A percentile compares a stretch with the other conserved stretches of the same genome.
phyloP scores from a whole-genome alignment of 2,329 filamentous ascomycete genomes.

The Canariomyces notabilis region DNA sequence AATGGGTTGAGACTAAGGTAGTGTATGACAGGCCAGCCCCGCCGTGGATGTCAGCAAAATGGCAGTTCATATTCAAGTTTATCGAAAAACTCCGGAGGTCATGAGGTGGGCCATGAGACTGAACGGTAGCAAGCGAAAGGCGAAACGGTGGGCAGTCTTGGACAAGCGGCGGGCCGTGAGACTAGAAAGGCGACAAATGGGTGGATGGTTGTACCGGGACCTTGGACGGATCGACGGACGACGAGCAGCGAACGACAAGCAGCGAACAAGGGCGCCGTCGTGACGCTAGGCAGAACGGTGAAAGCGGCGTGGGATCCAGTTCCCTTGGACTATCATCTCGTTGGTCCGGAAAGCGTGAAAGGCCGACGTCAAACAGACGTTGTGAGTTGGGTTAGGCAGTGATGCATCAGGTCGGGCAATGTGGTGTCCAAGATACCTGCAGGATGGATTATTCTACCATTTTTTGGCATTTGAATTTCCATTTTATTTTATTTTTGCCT shows the following conservation, averaged over 20 bases:
- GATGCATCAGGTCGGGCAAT: conserved; percentile 28
- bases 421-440: conserved; percentile 25
- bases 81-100: conserved; percentile 16
- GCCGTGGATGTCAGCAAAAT: conserved; percentile 14
- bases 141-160: conserved; percentile 14
- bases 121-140: conserved; percentile 10
- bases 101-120: conserved; percentile 18
- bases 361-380: conserved; percentile 23
- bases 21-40: conserved; percentile 21
- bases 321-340: conserved; percentile 14
- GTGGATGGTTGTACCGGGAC: conserved; percentile 16
- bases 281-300: conserved; percentile 32
- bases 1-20: conserved; percentile 6
- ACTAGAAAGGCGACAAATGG: conserved; percentile 11
- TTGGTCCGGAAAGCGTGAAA: conserved; percentile 21
- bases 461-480: too few species aligned
- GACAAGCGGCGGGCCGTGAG: conserved; percentile 7
- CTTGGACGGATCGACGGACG: conserved; percentile 18
- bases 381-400: conserved; percentile 27
- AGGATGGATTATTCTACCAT: conserved; percentile 14
- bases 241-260: conserved; percentile 28
- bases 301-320: conserved; percentile 31
- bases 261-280: conserved; percentile 33
- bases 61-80: conserved; percentile 14
- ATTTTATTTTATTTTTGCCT: too few species aligned